Conservation (phyloP, 768 basidiomycete species). For the Piloderma croceum region DNA sequence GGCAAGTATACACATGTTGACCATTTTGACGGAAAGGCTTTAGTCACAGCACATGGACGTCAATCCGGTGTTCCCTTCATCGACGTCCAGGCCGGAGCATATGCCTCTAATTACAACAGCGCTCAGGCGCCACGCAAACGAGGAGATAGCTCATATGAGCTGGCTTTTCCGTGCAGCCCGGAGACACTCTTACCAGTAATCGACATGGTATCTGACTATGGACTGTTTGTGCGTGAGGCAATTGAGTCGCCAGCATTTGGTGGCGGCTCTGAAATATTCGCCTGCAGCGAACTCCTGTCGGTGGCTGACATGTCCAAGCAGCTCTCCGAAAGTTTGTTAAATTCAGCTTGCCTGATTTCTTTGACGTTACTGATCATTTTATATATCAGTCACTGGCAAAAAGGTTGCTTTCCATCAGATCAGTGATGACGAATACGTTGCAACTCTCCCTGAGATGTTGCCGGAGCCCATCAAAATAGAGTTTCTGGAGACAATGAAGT, state of each 20-base stretch:
- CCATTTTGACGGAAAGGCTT: slow-evolving; percentile 8
- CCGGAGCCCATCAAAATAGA: too few species aligned
- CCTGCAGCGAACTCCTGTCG: slow-evolving; percentile 7
- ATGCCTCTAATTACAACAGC: slow-evolving; percentile 8
- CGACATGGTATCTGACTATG: slow-evolving; percentile 10
- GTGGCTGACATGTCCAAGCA: slow-evolving; percentile 1
- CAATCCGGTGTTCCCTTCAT: slow-evolving; percentile 5
- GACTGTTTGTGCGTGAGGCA: slow-evolving; percentile 7
- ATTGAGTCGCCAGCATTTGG: slow-evolving; percentile 11
- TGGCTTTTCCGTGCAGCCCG: slow-evolving; percentile 7
- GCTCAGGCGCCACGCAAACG: slow-evolving; percentile 9
- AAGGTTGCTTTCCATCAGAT: slow-evolving; percentile 3
- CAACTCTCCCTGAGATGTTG: too few species aligned
- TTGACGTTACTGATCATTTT: too few species aligned
- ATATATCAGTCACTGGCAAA: slow-evolving; percentile 6
- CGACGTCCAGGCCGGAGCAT: slow-evolving; percentile 7
- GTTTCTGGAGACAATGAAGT: slow-evolving; percentile 2
- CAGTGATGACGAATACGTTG: slow-evolving; percentile 4
- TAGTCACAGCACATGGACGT: slow-evolving; percentile 9
- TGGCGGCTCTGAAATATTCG: slow-evolving; percentile 6
- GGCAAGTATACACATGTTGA: slow-evolving; percentile 3
- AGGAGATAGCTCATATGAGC: slow-evolving; percentile 8
- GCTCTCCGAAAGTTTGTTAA: too few species aligned
- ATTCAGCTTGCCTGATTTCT: not conserved
- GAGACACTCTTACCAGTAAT: slow-evolving; percentile 5